Evolutionary conservation across 495 filamentous ascomycete species (phyloP), one percentile per base, ranked within the genome.

Genomic region (Immersiella caudata): DNA sequence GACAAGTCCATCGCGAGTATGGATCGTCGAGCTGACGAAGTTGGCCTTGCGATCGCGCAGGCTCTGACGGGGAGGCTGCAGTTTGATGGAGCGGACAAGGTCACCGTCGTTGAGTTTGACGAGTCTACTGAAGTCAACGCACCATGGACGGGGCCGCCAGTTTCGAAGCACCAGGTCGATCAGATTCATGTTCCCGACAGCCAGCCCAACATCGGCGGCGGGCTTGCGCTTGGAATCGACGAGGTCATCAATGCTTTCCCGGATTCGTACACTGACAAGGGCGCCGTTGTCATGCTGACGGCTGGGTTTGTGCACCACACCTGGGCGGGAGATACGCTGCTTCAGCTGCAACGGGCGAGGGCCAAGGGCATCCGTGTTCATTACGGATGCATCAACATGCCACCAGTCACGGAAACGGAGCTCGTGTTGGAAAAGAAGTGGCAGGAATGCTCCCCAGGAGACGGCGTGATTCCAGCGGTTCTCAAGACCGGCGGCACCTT

Each of bases 361-460:
- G 29, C 59, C 8, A 71, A 74, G 35, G 72, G 68, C 51, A 70
- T 74, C 46, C 66, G 72, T 29, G 67, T 74, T 5, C 70, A 74
- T 56, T 71, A 71, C 35, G 71, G 49, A 1, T 73, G 72, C 46
- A 65, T 73, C 62, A 67, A 61, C 68, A 36, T 64, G n/a, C 62
- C 64, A 0, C 21, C 22, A 0, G 21, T 27, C 24, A n/a, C 29
- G 14, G 20, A 27, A 14, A 7, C 40, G 5, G 8, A 25, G 1
- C 14, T 33, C 12, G 20, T 55, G 22, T 54, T 8, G 18, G 29
- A 61, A 11, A 27, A 27, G 4, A 20, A 52, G 18, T 65, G 58
- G 66, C 12, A 20, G 2, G 52, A 59, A 25, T 73, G 72, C 20
- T 50, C 52, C 1, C 65, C 65, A 12, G 64, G 64, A 21, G 33